phyloP scores from a whole-genome alignment of 306 rosid species.

The Gynostemma pentaphyllum region DNA sequence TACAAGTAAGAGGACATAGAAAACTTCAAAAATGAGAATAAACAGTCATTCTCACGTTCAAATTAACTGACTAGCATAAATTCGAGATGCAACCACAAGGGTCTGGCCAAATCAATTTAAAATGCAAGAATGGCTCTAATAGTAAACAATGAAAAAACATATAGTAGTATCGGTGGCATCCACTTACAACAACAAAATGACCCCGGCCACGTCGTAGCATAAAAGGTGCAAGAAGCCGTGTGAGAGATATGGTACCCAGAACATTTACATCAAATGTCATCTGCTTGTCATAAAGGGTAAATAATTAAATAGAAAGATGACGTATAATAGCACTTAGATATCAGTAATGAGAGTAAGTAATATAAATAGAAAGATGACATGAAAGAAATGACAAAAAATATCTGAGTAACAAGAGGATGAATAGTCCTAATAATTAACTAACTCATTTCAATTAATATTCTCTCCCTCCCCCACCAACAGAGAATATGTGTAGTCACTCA shows the following conservation, averaged over 20 bases:
- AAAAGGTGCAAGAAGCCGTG: slow-evolving; percentile 69
- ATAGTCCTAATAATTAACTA: not conserved
- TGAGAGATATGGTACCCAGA: slow-evolving; percentile 80
- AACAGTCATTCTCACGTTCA: not conserved
- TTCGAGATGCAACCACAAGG: not conserved
- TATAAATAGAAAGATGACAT: not conserved
- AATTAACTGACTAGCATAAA: not conserved
- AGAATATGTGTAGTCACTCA: not conserved
- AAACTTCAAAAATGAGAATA: not conserved
- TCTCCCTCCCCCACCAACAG: not conserved
- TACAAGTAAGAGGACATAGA: not conserved
- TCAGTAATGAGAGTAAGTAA: not conserved
- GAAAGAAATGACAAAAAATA: not conserved
- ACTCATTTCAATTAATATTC: not conserved
- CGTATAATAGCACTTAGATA: not conserved
- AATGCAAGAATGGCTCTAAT: not conserved
- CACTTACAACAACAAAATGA: slow-evolving; percentile 92
- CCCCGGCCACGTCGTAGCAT: slow-evolving; percentile 85
- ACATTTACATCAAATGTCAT: slow-evolving; percentile 83
- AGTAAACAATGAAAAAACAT: slow-evolving; percentile 2
- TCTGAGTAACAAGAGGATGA: not conserved
- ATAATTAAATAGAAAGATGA: not conserved
- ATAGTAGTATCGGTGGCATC: slow-evolving; percentile 6
- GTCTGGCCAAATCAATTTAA: not conserved
- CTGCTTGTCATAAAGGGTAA: slow-evolving; percentile 28